Percentiles rank a stretch among this genome's conserved stretches.
These are phyloP conservation scores for Aegilops sharonensis DNA, from an alignment of 176 grass and related monocot species.

Conservation along the genomic window DNA sequence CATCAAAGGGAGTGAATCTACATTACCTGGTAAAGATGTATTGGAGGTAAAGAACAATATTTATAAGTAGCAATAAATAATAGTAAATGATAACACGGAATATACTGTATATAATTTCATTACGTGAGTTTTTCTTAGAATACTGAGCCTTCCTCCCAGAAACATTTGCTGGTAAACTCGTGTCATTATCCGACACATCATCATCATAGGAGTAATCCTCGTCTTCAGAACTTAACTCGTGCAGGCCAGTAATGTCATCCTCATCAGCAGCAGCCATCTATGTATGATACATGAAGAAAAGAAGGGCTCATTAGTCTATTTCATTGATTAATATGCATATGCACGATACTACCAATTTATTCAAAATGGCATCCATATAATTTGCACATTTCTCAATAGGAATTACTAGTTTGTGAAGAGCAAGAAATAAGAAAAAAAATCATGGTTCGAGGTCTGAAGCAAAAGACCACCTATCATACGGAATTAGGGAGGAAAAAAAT, in stretches of 20 bases:
- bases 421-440: background rate
- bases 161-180: conserved; percentile 52
- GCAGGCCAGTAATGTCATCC: conserved; percentile 67
- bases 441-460: background rate
- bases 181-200: conserved; percentile 80
- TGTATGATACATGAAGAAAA: conserved; percentile 23
- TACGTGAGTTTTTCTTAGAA: conserved; percentile 90
- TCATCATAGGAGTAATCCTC: conserved; percentile 92
- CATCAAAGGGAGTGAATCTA: conserved; percentile 85
- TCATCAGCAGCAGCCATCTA: conserved; percentile 92
- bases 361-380: background rate
- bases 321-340: conserved; percentile 30
- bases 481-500: background rate
- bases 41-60: conserved; percentile 31
- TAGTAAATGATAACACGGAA: conserved; percentile 11
- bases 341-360: background rate
- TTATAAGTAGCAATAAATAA: background rate
- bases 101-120: conserved; percentile 31
- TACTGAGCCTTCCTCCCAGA: conserved; percentile 55
- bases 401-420: background rate
- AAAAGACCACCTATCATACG: background rate
- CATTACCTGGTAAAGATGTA: conserved; percentile 44
- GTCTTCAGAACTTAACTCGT: conserved; percentile 86
- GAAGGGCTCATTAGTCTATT: conserved; percentile 1
- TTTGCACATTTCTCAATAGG: background rate